Evolutionary conservation across 2,329 filamentous ascomycete species (phyloP).

Genomic region (Tolypocladium ophioglossoides): DNA sequence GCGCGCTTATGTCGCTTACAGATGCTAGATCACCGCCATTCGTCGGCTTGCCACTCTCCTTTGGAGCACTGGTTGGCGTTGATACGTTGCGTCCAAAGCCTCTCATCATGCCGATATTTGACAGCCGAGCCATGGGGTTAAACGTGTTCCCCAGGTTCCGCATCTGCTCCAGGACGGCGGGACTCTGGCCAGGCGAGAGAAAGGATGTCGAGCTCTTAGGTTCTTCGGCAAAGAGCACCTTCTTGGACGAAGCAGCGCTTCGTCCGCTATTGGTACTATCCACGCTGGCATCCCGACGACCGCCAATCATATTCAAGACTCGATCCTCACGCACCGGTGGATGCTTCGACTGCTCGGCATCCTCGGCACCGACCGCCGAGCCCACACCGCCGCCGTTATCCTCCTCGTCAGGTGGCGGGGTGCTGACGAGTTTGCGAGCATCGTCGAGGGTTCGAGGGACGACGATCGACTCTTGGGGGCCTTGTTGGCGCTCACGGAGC

Average conservation of each 20-base stretch:
- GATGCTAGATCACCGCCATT: constrained; percentile 48
- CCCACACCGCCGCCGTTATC: constrained; percentile 50
- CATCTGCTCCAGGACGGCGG: constrained; percentile 68
- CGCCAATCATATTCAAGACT: constrained; percentile 60
- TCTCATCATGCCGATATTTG: constrained; percentile 62
- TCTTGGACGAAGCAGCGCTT: constrained; percentile 52
- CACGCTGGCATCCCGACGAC: constrained; percentile 64
- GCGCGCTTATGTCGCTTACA: constrained; percentile 27
- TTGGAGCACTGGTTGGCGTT: constrained; percentile 21
- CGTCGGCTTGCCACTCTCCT: constrained; percentile 24
- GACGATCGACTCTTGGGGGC: constrained; percentile 34
- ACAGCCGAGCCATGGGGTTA: constrained; percentile 73
- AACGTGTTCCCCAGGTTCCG: constrained; percentile 69
- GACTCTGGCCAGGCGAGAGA: constrained; percentile 20
- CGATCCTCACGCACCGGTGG: constrained; percentile 44
- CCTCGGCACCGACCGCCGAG: constrained; percentile 34
- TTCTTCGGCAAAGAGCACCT: constrained; percentile 40
- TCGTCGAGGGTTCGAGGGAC: constrained; percentile 90
- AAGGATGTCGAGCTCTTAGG: constrained; percentile 9
- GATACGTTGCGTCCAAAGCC: constrained; percentile 56
- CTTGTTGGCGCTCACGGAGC: constrained; percentile 58
- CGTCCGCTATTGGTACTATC: constrained; percentile 60
- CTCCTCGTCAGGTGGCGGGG: constrained; percentile 53
- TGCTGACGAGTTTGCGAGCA: constrained; percentile 76
- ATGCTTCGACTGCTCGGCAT: constrained; percentile 19